Evolutionary conservation across 2,329 filamentous ascomycete species (phyloP).

Genomic region (Coccinonectria pachysandricola): DNA sequence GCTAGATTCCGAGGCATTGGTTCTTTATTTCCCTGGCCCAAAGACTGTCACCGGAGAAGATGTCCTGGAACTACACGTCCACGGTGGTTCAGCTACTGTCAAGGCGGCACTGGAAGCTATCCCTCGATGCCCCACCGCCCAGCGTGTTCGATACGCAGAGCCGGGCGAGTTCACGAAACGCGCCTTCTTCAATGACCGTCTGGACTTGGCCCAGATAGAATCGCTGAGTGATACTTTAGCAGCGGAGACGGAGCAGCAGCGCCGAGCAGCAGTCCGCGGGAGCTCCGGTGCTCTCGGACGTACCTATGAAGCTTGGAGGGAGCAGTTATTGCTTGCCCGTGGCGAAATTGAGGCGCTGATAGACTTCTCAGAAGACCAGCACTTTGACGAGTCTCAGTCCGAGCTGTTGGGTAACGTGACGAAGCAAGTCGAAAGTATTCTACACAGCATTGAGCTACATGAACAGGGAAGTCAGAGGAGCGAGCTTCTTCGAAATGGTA

Average conservation of each 20-base stretch:
- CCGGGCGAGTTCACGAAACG: conserved; percentile 91
- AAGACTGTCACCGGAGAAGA: conserved; percentile 87
- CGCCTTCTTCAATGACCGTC: conserved; percentile 76
- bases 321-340: conserved; percentile 64
- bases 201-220: conserved; percentile 79
- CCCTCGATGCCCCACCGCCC: conserved; percentile 33
- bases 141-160: conserved; percentile 71
- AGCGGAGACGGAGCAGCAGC: conserved; percentile 84
- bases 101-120: conserved; percentile 77
- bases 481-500: conserved; percentile 75
- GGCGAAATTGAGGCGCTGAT: conserved; percentile 93
- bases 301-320: conserved; percentile 76
- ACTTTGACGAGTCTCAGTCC: conserved; percentile 80
- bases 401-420: conserved; percentile 63
- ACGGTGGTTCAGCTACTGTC: conserved; percentile 81
- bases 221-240: conserved; percentile 51
- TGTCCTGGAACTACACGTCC: conserved; percentile 85
- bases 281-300: conserved; percentile 58
- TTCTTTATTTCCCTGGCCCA: conserved; percentile 74
- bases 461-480: conserved; percentile 69
- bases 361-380: conserved; percentile 94
- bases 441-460: conserved; percentile 55
- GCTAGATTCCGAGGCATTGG: conserved; percentile 65
- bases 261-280: conserved; percentile 72
- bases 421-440: conserved; percentile 49